Base-by-base conservation (phyloP, 441 rosid genomes). In the Gossypium lobatum region DNA sequence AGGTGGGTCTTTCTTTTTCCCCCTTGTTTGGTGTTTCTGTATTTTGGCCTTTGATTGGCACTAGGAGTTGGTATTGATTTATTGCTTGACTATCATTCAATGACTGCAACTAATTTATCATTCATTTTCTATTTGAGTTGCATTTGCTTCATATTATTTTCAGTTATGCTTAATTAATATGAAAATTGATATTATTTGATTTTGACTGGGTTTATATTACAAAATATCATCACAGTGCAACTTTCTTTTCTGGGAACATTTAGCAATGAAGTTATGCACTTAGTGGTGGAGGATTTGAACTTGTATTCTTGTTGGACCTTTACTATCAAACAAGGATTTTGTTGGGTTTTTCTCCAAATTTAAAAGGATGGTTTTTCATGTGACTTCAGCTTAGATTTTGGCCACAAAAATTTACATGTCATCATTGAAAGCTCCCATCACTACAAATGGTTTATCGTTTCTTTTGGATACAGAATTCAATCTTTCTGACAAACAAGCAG, bases 401-500 rank as follows among this genome's bases (percentile, higher is more conserved):
- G 1, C 50, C 31, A 11, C 46, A 65, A 42, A 21, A 7, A 16
- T 7, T n/a, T n/a, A 34, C 2, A 34, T 65, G 25, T 45, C 25
- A 7, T 63, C 18, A 66, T 66, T 13, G 17, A 23, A 45, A 66
- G 57, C 55, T 21, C 18, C 31, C 20, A 46, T 66, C 55, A 45
- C 57, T 23, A 23, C 37, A 13, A 46, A 14, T 46, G 6, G 5
- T 46, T 39, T 9, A 13, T 23, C 17, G 26, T 23, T 53, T 20
- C 45, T 20, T 39, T 18, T 77, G 60, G 50, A 69, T 79, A 75
- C 86, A 95, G 96, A 81, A 76, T 91, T 85, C 80, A 78, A 80
- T 76, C 88, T 95, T 58, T 95, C 98, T 70, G 95, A 83, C 75
- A 93, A 90, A 76, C 98, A 95, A 87, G 96, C 96, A 73, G 95